Conservation (phyloP, 176 grass and related monocot species). For the Saccharum spontaneum region DNA sequence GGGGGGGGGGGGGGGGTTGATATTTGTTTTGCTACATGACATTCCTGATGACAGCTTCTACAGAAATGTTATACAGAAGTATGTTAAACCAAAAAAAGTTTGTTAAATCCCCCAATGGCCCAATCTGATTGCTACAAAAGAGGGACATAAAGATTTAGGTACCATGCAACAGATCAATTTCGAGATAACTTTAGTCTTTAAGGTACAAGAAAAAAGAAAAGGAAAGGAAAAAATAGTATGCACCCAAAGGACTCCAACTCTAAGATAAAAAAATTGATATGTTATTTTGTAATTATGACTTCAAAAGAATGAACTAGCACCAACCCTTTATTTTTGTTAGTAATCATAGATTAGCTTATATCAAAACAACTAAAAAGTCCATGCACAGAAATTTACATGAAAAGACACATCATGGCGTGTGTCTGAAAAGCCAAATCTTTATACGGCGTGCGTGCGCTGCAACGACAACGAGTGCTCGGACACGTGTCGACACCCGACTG, state of each 20-base stretch:
- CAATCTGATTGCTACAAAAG: neutral
- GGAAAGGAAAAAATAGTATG: neutral
- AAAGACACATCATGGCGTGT: neutral
- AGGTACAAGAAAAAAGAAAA: conserved; percentile 28
- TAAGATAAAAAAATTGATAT: neutral
- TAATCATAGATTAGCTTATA: neutral
- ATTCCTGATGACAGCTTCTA: neutral
- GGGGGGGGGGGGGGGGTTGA: no score
- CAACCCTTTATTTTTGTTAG: neutral
- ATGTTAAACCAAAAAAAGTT: neutral
- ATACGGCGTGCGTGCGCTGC: rapidly evolving
- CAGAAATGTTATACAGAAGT: neutral
- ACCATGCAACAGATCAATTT: neutral
- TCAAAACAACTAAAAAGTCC: conserved; percentile 1
- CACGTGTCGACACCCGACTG: neutral
- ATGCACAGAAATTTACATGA: neutral
- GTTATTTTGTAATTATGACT: neutral
- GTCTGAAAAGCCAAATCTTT: neutral
- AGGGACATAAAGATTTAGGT: neutral
- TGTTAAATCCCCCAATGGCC: no score
- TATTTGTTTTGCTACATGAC: neutral
- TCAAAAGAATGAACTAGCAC: neutral
- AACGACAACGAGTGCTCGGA: neutral
- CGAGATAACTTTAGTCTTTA: neutral
- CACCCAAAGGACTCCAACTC: neutral